phyloP scores from a whole-genome alignment of 208 protist species.

The Leishmania amazonensis region DNA sequence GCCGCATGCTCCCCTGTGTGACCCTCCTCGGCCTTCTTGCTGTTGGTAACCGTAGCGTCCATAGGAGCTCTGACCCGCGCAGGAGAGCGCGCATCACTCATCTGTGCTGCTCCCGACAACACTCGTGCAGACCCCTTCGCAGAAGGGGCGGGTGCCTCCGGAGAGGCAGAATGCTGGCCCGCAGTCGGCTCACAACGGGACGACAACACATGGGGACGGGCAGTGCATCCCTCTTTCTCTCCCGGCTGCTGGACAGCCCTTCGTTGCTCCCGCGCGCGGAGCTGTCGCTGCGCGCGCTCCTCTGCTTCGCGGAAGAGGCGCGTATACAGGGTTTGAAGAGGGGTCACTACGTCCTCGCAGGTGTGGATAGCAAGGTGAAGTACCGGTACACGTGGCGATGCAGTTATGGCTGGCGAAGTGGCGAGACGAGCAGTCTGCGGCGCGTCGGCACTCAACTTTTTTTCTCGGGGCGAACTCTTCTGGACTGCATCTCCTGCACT shows the following conservation, averaged over 20 bases:
- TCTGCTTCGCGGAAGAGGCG: slow-evolving; percentile 22
- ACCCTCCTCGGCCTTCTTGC: not conserved
- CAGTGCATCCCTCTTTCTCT: slow-evolving; percentile 16
- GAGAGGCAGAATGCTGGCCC: not conserved
- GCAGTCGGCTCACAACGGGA: not conserved
- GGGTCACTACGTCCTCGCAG: slow-evolving; percentile 10
- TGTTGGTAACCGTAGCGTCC: not conserved
- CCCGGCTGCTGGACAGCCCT: not conserved
- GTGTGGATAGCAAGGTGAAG: slow-evolving; percentile 8
- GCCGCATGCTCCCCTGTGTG: slow-evolving; percentile 4
- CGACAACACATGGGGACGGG: slow-evolving; percentile 1
- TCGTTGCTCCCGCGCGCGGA: not conserved
- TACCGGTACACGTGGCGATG: slow-evolving; percentile 7
- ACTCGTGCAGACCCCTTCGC: not conserved
- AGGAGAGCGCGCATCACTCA: not conserved
- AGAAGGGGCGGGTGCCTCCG: not conserved
- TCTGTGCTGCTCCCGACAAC: not conserved
- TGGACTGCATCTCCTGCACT: not conserved
- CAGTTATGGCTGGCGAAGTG: not conserved
- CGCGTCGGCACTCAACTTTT: not conserved
- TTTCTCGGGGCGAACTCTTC: not conserved
- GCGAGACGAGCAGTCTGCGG: not conserved
- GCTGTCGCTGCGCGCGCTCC: slow-evolving; percentile 17
- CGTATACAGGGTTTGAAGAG: slow-evolving; percentile 10
- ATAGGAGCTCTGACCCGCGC: not conserved